phyloP scores from a whole-genome alignment of 352 stramenopile genomes.

The Globisporangium middletonii region DNA sequence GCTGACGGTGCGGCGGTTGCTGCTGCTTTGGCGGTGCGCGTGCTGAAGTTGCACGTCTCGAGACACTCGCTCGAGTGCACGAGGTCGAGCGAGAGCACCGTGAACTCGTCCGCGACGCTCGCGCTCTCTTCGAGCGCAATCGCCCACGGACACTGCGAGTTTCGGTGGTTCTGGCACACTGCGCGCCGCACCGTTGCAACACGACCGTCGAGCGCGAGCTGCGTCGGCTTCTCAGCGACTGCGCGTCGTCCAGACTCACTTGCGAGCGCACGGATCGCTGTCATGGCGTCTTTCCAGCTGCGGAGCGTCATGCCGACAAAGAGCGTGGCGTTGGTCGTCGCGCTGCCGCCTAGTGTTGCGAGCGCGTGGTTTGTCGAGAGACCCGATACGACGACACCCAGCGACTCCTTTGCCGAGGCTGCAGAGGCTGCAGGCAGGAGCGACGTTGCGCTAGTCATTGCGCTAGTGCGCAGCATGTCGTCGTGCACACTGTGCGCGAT shows the following conservation, averaged over 20 bases:
- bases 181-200: constrained; percentile 42
- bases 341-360: too few species aligned
- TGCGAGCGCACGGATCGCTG: constrained; percentile 40
- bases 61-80: constrained; percentile 70
- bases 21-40: constrained; percentile 13
- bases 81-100: constrained; percentile 47
- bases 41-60: constrained; percentile 71
- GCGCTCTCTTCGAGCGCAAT: constrained; percentile 47
- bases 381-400: not conserved
- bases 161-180: constrained; percentile 70
- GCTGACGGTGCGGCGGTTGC: not conserved
- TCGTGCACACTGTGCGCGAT: too few species aligned
- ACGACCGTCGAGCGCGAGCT: constrained; percentile 37
- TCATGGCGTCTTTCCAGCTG: constrained; percentile 57
- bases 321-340: constrained; percentile 15
- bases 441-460: not conserved
- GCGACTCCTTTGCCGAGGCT: not conserved
- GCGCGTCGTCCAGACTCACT: constrained; percentile 52
- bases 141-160: constrained; percentile 65
- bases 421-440: not conserved
- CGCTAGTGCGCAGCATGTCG: too few species aligned
- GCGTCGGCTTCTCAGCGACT: constrained; percentile 40
- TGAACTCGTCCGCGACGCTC: constrained; percentile 34
- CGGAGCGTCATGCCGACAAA: constrained; percentile 39
- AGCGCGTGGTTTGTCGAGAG: not conserved